Evolutionary conservation across 441 rosid species (phyloP).

Genomic region (Brassica balearica): DNA sequence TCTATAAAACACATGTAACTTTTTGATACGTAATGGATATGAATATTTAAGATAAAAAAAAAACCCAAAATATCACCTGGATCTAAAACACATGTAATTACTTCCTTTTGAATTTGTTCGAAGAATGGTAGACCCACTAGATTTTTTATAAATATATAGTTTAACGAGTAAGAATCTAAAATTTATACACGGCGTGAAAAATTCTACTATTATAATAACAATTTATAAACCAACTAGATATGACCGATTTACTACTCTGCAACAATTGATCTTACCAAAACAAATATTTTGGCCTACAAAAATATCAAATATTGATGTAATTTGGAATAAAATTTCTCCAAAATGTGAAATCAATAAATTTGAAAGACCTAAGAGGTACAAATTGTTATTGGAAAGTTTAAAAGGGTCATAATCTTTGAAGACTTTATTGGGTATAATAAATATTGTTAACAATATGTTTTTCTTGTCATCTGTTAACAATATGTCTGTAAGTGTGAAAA

Average conservation of each 20-base stretch:
- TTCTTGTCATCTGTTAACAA: too few relatives aligned
- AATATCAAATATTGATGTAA: neutral
- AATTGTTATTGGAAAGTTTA: neutral
- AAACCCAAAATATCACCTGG: too few relatives aligned
- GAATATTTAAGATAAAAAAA: too few relatives aligned
- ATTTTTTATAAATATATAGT: neutral
- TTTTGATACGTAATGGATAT: too few relatives aligned
- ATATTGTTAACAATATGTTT: neutral
- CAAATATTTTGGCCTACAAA: neutral
- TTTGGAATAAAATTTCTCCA: neutral
- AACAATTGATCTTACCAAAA: neutral
- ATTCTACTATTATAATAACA: neutral
- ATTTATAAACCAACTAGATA: conserved; percentile 7
- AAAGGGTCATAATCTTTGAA: neutral
- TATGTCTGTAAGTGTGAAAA: neutral
- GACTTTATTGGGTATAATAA: neutral
- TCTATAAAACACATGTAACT: too few relatives aligned
- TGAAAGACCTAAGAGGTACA: neutral
- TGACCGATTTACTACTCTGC: neutral
- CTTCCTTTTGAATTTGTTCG: too few relatives aligned
- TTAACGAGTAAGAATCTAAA: neutral
- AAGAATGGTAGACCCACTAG: neutral
- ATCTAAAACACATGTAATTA: too few relatives aligned
- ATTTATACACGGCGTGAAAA: neutral
- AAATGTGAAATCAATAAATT: neutral